A percentile compares a stretch with the other conserved stretches of the same genome.
Conservation (phyloP, 2,329 filamentous ascomycete genomes). For the Elsinoe batatas region DNA sequence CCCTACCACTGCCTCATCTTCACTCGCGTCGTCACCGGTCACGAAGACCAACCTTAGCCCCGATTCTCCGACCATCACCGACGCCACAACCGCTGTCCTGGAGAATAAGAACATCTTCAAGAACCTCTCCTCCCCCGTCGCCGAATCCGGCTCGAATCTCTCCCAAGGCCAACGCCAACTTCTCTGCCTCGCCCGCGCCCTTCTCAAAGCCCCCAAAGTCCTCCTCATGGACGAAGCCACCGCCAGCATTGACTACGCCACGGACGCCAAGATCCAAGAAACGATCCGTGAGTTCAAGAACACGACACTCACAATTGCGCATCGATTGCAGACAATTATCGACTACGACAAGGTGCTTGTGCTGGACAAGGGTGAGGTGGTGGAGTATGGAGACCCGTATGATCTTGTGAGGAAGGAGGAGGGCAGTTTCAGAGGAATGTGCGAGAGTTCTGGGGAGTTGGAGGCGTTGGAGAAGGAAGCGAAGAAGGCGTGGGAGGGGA, state of each 20-base stretch:
- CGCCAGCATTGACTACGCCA: conserved; percentile 92
- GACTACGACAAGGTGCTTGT: conserved; percentile 98
- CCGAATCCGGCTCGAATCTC: conserved; percentile 86
- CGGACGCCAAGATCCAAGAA: conserved; percentile 90
- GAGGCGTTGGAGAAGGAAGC: conserved; percentile 48
- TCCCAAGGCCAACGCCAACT: conserved; percentile 95
- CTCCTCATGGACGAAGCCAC: conserved; percentile 99
- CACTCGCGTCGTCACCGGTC: conserved; percentile 25
- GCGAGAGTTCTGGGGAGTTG: conserved; percentile 56
- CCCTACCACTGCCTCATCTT: conserved; percentile 19
- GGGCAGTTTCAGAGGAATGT: conserved; percentile 59
- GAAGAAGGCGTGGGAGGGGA: conserved; percentile 38
- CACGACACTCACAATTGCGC: conserved; percentile 94
- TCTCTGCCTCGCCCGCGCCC: conserved; percentile 80
- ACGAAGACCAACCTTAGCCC: conserved; percentile 18
- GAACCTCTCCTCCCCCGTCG: conserved; percentile 71
- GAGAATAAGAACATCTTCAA: conserved; percentile 94
- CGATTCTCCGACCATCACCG: conserved; percentile 22
- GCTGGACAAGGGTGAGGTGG: conserved; percentile 74
- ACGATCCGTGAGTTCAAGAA: conserved; percentile 86
- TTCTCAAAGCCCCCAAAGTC: conserved; percentile 84
- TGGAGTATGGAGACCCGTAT: conserved; percentile 87
- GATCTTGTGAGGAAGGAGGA: conserved; percentile 63
- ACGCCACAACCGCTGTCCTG: conserved; percentile 32
- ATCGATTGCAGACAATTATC: conserved; percentile 89